Conservation (phyloP, 1,284 basidiomycete genomes). For the Leccinum fallax region DNA sequence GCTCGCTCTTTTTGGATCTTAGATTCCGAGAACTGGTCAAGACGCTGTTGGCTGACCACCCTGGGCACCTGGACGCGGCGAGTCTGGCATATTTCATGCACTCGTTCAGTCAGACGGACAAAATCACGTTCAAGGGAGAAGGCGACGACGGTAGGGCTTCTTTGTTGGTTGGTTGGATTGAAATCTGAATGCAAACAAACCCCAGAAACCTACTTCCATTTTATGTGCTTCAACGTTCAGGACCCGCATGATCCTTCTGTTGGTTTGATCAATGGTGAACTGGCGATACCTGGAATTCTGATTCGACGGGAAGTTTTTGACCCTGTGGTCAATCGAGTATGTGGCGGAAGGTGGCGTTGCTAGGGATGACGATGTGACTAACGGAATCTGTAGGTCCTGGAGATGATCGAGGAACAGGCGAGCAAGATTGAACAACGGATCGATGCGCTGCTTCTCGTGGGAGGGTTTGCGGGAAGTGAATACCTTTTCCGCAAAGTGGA, state of each 20-base stretch:
- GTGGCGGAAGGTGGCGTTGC: constrained; percentile 24
- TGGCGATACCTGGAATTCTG: constrained; percentile 75
- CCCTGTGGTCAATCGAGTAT: constrained; percentile 73
- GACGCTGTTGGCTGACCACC: constrained; percentile 70
- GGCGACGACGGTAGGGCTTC: constrained; percentile 64
- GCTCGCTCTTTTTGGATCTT: constrained; percentile 80
- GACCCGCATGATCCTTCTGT: constrained; percentile 74
- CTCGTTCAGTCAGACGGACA: constrained; percentile 84
- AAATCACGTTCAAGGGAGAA: constrained; percentile 69
- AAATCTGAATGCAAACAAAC: constrained; percentile 13
- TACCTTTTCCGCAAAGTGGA: constrained; percentile 77
- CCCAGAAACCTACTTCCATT: constrained; percentile 77
- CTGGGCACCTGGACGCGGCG: constrained; percentile 74
- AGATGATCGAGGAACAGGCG: constrained; percentile 75
- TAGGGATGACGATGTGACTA: constrained; percentile 14
- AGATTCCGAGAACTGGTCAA: constrained; percentile 78
- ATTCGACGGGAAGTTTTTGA: constrained; percentile 79
- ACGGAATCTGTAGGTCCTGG: constrained; percentile 55
- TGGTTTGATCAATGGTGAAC: constrained; percentile 76
- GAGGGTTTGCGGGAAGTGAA: constrained; percentile 82
- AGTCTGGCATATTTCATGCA: constrained; percentile 85
- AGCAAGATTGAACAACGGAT: constrained; percentile 63
- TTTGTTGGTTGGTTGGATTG: not conserved
- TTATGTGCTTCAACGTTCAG: constrained; percentile 79
- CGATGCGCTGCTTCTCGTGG: constrained; percentile 80